Evolutionary conservation across 371 early-diverging fungal species (phyloP).

Genomic region (Mortierella sp.): DNA sequence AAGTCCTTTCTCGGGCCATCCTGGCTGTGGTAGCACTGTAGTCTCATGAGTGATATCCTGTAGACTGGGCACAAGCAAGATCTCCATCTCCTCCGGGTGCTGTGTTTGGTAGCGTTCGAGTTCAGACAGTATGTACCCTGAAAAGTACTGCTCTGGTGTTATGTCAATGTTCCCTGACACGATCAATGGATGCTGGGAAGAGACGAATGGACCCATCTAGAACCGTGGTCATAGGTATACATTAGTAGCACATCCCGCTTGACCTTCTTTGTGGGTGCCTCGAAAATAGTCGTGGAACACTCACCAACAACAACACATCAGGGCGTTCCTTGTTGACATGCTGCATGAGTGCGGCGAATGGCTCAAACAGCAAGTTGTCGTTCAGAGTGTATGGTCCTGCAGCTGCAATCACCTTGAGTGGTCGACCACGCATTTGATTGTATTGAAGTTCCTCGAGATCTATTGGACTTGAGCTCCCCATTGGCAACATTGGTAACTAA

Average conservation of each 20-base stretch:
- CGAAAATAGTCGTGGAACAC: neutral
- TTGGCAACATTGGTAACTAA: slow-evolving; percentile 52
- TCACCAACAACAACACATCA: slow-evolving; percentile 79
- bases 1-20: no score
- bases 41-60: slow-evolving; percentile 80
- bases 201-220: slow-evolving; percentile 88
- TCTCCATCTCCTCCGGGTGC: slow-evolving; percentile 56
- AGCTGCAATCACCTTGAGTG: slow-evolving; percentile 76
- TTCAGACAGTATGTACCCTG: slow-evolving; percentile 61
- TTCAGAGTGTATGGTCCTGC: slow-evolving; percentile 88
- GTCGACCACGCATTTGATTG: slow-evolving; percentile 49
- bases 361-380: slow-evolving; percentile 80
- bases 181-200: slow-evolving; percentile 74
- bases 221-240: neutral
- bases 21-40: slow-evolving; percentile 87
- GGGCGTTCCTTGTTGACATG: slow-evolving; percentile 71
- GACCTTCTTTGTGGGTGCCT: neutral
- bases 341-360: slow-evolving; percentile 76
- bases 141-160: slow-evolving; percentile 75
- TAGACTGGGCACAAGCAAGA: slow-evolving; percentile 80
- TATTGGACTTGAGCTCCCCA: slow-evolving; percentile 32
- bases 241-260: neutral
- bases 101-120: slow-evolving; percentile 59
- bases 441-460: slow-evolving; percentile 46
- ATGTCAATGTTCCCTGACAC: slow-evolving; percentile 62